phyloP scores from a whole-genome alignment of 176 grass and related monocot genomes.

The Aegilops bicornis region DNA sequence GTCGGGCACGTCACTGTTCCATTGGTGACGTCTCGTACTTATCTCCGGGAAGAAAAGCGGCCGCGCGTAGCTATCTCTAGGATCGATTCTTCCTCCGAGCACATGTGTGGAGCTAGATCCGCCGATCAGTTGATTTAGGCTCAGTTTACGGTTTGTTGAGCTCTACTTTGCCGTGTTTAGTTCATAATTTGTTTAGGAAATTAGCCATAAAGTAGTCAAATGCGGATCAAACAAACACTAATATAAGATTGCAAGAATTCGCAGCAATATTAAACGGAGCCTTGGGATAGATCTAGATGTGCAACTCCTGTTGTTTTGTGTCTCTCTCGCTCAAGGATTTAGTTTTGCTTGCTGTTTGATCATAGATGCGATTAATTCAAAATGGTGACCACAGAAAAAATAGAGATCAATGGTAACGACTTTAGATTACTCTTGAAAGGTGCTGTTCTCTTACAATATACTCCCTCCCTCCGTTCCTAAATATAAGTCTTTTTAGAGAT shows the following conservation, averaged over 20 bases:
- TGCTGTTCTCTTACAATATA: not conserved
- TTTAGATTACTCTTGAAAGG: not conserved
- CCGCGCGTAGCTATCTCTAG: constrained; percentile 9
- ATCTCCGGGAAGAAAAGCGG: not conserved
- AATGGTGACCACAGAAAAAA: not conserved
- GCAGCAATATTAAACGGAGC: not conserved
- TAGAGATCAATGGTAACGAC: not conserved
- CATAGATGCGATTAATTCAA: not conserved
- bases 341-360: not conserved
- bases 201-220: not conserved
- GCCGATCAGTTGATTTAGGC: not conserved
- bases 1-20: constrained; percentile 27
- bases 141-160: too few relatives aligned
- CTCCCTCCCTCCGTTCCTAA: too few relatives aligned
- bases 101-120: not conserved
- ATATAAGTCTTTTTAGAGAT: too few relatives aligned
- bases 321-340: not conserved
- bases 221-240: not conserved
- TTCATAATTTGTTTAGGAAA: not conserved
- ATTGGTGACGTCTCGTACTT: constrained; percentile 33
- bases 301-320: not conserved
- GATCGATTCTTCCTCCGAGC: not conserved
- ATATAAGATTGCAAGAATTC: not conserved
- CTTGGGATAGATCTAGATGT: not conserved
- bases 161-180: not conserved